Base-by-base conservation (phyloP, 805 yeast genomes). In the Lachancea sp. region DNA sequence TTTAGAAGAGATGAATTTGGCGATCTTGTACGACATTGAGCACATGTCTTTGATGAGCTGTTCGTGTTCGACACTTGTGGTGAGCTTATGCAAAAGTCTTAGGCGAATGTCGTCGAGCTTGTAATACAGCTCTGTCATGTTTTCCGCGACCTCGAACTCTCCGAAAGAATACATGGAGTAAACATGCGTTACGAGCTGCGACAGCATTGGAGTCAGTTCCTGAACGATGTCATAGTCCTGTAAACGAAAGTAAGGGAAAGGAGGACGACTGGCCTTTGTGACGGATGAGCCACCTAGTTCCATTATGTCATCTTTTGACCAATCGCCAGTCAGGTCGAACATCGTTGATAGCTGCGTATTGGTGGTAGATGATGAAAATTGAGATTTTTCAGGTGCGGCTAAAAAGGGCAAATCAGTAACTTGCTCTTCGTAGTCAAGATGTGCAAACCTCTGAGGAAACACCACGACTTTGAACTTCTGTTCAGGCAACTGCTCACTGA, bases 111-210 rank as follows among this genome's bases (percentile, higher is more conserved):
- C 78, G 53, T 82, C 82, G 50, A 85, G 64, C 38, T 77, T 74
- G 35, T 72, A 65, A 60, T 78, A 83, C 33, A 82, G 67, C 12
- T 59, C 63, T 2, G 72, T 65, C 51, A 85, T 69, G 51, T 78
- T 79, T 47, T 72, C 71, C 64, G 76, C 82, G 36, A 82, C 69
- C n/a, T 73, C 67, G 51, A 79, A 81, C 57, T 84, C 86, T 36
- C 85, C 84, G 52, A 78, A 75, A 0, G 90, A 78, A 63, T 84
- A 85, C 55, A 83, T 69, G 0, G 86, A 78, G 62, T 75, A 84
- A 40, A 83, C 75, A 53, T 83, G 85, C 8, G 83, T 72, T 12
- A 79, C 71, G 43, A 85, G 65, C 38, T 80, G 72, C 17, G 75
- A 71, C 50, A 83, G 62, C 1, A 82, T 74, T 12, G 81, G 74